Evolutionary conservation across 1,139 yeast species (phyloP).

Genomic region (Saccharomycopsis hybrid): DNA sequence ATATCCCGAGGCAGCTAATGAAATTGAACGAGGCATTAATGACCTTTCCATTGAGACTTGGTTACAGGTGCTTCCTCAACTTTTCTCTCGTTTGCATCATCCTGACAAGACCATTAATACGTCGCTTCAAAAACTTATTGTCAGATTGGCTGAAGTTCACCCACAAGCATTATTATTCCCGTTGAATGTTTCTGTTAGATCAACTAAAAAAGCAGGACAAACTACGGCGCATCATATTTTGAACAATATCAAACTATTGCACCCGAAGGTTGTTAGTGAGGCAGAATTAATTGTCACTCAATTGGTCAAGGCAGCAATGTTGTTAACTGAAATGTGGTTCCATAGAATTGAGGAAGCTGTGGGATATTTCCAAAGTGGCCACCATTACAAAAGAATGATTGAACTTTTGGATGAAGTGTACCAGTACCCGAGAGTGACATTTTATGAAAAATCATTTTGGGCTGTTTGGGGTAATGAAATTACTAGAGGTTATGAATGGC

Average conservation of each 20-base stretch:
- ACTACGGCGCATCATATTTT: conserved; percentile 87
- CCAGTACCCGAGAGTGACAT: conserved; percentile 76
- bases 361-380: conserved; percentile 87
- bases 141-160: conserved; percentile 89
- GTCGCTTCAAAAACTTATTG: conserved; percentile 69
- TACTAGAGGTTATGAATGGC: conserved; percentile 92
- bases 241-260: conserved; percentile 87
- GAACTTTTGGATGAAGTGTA: conserved; percentile 87
- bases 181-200: conserved; percentile 89
- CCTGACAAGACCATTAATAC: conserved; percentile 82
- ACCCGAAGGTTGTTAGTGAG: conserved; percentile 79
- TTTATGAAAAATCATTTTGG: conserved; percentile 88
- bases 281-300: conserved; percentile 93
- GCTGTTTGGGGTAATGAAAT: conserved; percentile 92
- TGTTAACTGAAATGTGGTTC: conserved; percentile 98
- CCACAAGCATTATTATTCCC: conserved; percentile 97
- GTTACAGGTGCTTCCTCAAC: conserved; percentile 93
- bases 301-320: conserved; percentile 85
- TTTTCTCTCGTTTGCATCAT: conserved; percentile 94
- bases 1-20: conserved; percentile 80
- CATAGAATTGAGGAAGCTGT: conserved; percentile 98
- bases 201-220: conserved; percentile 84
- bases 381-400: conserved; percentile 91
- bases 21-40: conserved; percentile 85
- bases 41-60: conserved; percentile 89